These are phyloP conservation scores for Globisporangium parvum DNA, from an alignment of 352 stramenopile species.

Conservation along the genomic window DNA sequence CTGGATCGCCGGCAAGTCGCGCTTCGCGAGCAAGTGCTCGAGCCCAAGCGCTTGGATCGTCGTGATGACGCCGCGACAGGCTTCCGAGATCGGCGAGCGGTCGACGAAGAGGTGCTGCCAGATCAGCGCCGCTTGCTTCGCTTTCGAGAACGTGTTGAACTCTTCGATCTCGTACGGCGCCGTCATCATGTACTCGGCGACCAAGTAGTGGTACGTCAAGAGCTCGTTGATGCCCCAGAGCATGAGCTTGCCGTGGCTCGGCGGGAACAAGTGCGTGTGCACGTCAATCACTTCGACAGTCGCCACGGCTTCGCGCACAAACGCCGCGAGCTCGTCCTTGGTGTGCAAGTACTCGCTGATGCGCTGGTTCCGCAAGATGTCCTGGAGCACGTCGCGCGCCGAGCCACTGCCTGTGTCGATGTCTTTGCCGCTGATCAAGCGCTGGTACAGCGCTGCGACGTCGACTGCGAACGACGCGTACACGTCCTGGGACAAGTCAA, in stretches of 20 bases:
- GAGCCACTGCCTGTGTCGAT: constrained; percentile 2
- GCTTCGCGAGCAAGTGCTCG: constrained; percentile 39
- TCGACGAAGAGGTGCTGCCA: constrained; percentile 91
- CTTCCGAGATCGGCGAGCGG: constrained; percentile 86
- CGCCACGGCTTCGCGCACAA: constrained; percentile 32
- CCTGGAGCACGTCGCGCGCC: constrained; percentile 27
- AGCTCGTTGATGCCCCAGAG: constrained; percentile 92
- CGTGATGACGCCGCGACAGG: constrained; percentile 87
- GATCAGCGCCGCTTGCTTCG: constrained; percentile 80
- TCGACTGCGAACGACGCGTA: constrained; percentile 40
- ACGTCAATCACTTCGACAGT: constrained; percentile 40
- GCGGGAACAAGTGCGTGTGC: constrained; percentile 92
- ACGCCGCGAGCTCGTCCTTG: constrained; percentile 23
- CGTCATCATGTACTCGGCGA: constrained; percentile 92
- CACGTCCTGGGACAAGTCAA: constrained; percentile 31
- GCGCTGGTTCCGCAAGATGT: constrained; percentile 18
- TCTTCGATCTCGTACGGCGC: constrained; percentile 60
- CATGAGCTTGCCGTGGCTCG: constrained; percentile 87
- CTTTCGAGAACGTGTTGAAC: constrained; percentile 80
- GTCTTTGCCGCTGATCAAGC: constrained; percentile 33
- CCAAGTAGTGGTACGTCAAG: constrained; percentile 94
- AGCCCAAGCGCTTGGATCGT: constrained; percentile 81
- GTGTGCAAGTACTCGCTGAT: constrained; percentile 30
- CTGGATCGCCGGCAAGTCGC: constrained; percentile 83
- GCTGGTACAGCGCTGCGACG: constrained; percentile 46